Conservation (phyloP, 345 rosid species). For the Citrus maxima region DNA sequence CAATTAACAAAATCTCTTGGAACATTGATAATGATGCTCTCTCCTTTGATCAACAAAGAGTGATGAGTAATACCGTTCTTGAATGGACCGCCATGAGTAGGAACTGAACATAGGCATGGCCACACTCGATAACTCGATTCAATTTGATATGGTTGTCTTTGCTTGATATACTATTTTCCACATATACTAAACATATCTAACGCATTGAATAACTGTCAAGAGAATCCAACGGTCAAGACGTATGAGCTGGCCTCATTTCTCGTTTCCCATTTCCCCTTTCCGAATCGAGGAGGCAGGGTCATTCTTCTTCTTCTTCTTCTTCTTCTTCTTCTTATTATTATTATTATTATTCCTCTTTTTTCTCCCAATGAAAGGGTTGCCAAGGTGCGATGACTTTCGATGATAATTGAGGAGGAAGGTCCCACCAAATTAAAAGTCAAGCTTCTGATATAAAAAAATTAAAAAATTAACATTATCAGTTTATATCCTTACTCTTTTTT, state of each 20-base stretch:
- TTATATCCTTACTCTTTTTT: background rate
- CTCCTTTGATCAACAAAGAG: no score
- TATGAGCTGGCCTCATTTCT: background rate
- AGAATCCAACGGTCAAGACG: conserved; percentile 25
- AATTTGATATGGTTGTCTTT: background rate
- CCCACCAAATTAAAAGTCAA: conserved; percentile 19
- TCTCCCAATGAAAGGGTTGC: no score
- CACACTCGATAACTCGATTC: background rate
- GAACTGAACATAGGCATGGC: background rate
- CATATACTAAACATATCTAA: background rate
- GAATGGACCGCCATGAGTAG: no score
- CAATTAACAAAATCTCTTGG: no score
- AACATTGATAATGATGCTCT: no score
- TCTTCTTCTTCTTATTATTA: no score
- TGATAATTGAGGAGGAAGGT: background rate
- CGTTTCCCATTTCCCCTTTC: background rate
- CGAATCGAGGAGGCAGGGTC: background rate
- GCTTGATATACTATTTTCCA: background rate
- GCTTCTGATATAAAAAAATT: background rate
- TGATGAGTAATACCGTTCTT: no score
- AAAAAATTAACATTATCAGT: background rate
- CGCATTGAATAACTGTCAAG: background rate
- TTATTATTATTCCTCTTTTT: background rate
- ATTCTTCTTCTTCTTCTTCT: no score
- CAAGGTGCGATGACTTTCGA: background rate